Evolutionary conservation across 1,139 yeast species (phyloP), one percentile per base, ranked within the genome.

Genomic region (Sugiyamaella xylanicola): DNA sequence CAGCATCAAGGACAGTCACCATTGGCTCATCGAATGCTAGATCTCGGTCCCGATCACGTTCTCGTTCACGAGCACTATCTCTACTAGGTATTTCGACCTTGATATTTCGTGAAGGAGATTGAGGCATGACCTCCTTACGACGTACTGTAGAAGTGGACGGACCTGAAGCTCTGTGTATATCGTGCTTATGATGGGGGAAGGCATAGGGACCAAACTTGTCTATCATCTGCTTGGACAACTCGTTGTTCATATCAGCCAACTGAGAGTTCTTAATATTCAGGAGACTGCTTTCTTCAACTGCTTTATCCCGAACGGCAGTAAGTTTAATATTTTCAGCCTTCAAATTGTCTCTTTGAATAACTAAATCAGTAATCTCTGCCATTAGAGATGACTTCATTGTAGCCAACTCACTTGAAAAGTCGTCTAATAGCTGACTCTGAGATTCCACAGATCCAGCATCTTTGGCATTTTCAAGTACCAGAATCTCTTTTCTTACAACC

Each of bases 171-270:
- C n/a, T n/a, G n/a, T n/a, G n/a, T n/a, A n/a, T n/a, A n/a, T 29
- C 13, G 13, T 21, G 27, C 21, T n/a, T 41, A n/a, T 40, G 40
- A 40, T 25, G 54, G 36, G 29, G 52, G 35, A 48, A 48, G 15
- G 52, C 52, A 29, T 40, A 29, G 5, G 67, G 63, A 16, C 71
- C 72, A 56, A 68, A 69, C 63, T 70, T 69, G 44, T 71, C 74
- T 48, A 67, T 64, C 40, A 74, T 65, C 56, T 72, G 74, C 43
- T 65, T 60, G 40, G 68, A 65, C 37, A 75, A 65, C 56, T 72
- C 76, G 43, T 69, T 67, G 59, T 73, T 74, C 67, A 74, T 64
- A 32, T 73, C 75, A 1, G 67, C 65, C 40, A 75, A 65, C 59
- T 74, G 76, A 19, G 68, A 54, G 56, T 73, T 71, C 55, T 70